Percentiles rank a stretch among this genome's conserved stretches.
These are phyloP conservation scores for Xylariaceae sp. DNA, from an alignment of 2,329 filamentous ascomycete genomes.

Conservation along the genomic window DNA sequence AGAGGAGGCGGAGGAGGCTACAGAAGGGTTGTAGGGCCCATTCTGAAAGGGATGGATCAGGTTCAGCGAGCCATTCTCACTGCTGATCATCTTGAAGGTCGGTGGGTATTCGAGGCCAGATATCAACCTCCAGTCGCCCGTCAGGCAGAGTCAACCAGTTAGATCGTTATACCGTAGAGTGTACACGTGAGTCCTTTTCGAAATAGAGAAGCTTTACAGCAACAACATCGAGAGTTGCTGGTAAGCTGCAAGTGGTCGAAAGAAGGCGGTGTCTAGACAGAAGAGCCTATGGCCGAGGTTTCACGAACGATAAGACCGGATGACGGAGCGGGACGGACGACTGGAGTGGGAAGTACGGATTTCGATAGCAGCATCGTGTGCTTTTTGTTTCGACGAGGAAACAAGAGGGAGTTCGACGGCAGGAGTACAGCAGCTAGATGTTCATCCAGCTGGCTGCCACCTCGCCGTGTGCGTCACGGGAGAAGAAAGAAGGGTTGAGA, in stretches of 20 bases:
- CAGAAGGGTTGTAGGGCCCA: slow-evolving; percentile 59
- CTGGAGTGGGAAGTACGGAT: slow-evolving; percentile 43
- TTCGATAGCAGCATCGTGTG: slow-evolving; percentile 53
- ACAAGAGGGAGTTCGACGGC: slow-evolving; percentile 24
- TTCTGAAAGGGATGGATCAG: slow-evolving; percentile 41
- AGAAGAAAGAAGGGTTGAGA: slow-evolving; percentile 2
- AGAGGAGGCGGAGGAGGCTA: slow-evolving; percentile 69
- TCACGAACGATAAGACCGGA: slow-evolving; percentile 52
- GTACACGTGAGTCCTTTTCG: slow-evolving; percentile 8
- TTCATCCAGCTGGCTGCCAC: slow-evolving; percentile 23
- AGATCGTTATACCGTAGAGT: slow-evolving; percentile 31
- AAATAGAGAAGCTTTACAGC: slow-evolving; percentile 26
- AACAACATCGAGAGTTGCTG: slow-evolving; percentile 25
- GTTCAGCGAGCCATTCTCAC: slow-evolving; percentile 45
- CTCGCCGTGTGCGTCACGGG: slow-evolving; percentile 15
- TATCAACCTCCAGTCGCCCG: slow-evolving; percentile 46
- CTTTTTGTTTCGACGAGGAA: slow-evolving; percentile 23
- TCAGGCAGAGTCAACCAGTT: slow-evolving; percentile 44
- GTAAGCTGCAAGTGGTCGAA: slow-evolving; percentile 36
- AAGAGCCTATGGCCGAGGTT: slow-evolving; percentile 35
- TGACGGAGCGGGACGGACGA: slow-evolving; percentile 55
- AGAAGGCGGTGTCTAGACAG: slow-evolving; percentile 36
- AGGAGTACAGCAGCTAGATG: slow-evolving; percentile 25
- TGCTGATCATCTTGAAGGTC: slow-evolving; percentile 51
- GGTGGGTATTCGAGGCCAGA: slow-evolving; percentile 20